These are phyloP conservation scores for Pichia manshurica DNA, from an alignment of 805 yeast species.

Conservation along the genomic window DNA sequence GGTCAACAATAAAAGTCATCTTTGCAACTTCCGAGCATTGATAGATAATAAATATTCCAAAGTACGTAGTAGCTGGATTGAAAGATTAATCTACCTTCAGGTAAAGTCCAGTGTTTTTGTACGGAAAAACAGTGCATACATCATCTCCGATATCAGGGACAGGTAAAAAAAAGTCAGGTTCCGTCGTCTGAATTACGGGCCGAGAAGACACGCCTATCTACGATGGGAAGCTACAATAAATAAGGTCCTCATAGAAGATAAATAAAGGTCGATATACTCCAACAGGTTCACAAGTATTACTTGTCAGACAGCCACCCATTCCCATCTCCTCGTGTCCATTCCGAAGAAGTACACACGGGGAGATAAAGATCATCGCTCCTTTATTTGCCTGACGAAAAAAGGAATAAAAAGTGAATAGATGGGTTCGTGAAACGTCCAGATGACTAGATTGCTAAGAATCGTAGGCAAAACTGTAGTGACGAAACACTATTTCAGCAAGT, in stretches of 20 bases:
- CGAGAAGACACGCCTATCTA: not conserved
- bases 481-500: constrained; percentile 15
- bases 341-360: constrained; percentile 11
- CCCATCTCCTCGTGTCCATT: constrained; percentile 11
- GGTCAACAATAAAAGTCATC: not conserved
- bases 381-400: constrained; percentile 29
- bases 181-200: no score
- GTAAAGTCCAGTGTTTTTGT: no score
- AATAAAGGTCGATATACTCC: constrained; percentile 8
- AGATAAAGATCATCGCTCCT: constrained; percentile 98
- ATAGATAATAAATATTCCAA: not conserved
- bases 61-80: no score
- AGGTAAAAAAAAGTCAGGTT: no score
- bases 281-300: constrained; percentile 8
- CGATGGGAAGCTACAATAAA: not conserved
- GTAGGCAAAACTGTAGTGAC: constrained; percentile 56
- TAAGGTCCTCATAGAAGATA: no score
- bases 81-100: no score
- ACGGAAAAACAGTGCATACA: no score
- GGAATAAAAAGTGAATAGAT: constrained; percentile 16
- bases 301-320: constrained; percentile 17
- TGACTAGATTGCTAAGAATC: constrained; percentile 89
- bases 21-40: not conserved
- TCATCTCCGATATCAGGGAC: no score
- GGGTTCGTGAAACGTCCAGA: constrained; percentile 37